Evolutionary conservation across 1,284 basidiomycete species (phyloP), one percentile per base, ranked within the genome.

Genomic region (Abortiporus biennis): DNA sequence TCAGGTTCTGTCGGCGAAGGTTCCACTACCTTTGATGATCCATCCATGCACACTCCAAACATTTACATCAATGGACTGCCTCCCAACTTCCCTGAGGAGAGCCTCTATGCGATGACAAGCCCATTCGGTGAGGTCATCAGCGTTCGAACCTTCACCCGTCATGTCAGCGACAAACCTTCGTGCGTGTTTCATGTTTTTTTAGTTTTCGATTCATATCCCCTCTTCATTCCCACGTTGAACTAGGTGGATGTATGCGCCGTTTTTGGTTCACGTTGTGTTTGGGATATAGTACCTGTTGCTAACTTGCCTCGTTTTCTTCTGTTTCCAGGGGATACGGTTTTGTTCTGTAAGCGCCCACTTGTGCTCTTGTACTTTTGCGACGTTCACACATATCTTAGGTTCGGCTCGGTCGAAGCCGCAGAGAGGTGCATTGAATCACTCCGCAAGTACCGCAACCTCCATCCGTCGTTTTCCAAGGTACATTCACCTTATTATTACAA

Each of bases 301-400:
- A 5, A 17, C n/a, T 36, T 40, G 25, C 36, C 36, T 23, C 33
- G 8, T 5, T 8, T 35, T 5, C 22, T 22, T 30, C 24, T 34
- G 15, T 34, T 13, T 41, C 58, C 56, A 86, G 83, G 37, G 85
- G 85, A 4, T 88, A 88, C 55, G 85, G 85, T 4, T 88, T 88
- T 55, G 85, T 88, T 25, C 59, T 88, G 84, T 87, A 52, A 63
- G 84, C 58, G 21, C 16, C 17, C 4, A 40, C 39, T 39, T 3
- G 17, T 6, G 13, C 8, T 34, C 22, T 8, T 9, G n/a, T n/a
- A n/a, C n/a, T n/a, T n/a, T n/a, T n/a, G n/a, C n/a, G n/a, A n/a
- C 12, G 5, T 23, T n/a, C 43, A 34, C 21, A 33, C 42, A 20
- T 20, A 29, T 29, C 5, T 36, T 24, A 87, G 84, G 45, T 88